Evolutionary conservation across 2,329 filamentous ascomycete genomes (phyloP).

Genomic region (Daldinia eschscholtzii): DNA sequence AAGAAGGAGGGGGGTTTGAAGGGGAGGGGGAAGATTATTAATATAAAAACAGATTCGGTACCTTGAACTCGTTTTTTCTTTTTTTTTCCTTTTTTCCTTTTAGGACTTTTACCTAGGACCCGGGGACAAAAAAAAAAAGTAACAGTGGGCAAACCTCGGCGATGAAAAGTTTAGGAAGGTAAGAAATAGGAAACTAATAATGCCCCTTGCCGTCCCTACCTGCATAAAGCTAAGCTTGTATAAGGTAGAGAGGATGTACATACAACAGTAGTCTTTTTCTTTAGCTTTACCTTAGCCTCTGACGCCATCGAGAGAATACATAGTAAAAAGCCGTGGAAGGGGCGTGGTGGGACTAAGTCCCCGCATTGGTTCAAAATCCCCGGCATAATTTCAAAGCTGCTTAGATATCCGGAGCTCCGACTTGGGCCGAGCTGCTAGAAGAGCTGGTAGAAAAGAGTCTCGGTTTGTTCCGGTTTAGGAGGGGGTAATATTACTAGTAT

Average conservation of each 20-base stretch:
- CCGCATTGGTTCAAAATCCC: constrained; percentile 25
- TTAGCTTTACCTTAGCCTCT: constrained; percentile 29
- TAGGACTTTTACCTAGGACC: too few species aligned
- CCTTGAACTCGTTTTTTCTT: not conserved
- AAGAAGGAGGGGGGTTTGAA: not conserved
- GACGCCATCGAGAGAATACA: constrained; percentile 37
- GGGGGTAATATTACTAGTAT: not conserved
- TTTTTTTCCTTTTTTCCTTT: too few species aligned
- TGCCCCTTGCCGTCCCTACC: constrained; percentile 5
- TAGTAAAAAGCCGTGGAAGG: constrained; percentile 10
- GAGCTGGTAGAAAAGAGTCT: not conserved
- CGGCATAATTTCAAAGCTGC: constrained; percentile 1
- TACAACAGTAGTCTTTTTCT: not conserved
- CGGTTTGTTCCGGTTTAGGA: constrained; percentile 39
- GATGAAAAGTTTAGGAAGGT: constrained; percentile 8
- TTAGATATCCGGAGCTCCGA: constrained; percentile 30
- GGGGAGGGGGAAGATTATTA: constrained; percentile 23
- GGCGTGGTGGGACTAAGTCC: constrained; percentile 34
- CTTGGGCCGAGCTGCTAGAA: constrained; percentile 20
- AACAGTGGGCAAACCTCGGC: constrained; percentile 5
- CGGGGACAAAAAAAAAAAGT: not conserved
- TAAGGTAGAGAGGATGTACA: not conserved
- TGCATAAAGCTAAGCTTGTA: constrained; percentile 5
- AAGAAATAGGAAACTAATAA: not conserved
- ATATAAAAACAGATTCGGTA: constrained; percentile 9